Evolutionary conservation across 371 early-diverging fungal species (phyloP).

Genomic region (Saksenaea vasiformis): DNA sequence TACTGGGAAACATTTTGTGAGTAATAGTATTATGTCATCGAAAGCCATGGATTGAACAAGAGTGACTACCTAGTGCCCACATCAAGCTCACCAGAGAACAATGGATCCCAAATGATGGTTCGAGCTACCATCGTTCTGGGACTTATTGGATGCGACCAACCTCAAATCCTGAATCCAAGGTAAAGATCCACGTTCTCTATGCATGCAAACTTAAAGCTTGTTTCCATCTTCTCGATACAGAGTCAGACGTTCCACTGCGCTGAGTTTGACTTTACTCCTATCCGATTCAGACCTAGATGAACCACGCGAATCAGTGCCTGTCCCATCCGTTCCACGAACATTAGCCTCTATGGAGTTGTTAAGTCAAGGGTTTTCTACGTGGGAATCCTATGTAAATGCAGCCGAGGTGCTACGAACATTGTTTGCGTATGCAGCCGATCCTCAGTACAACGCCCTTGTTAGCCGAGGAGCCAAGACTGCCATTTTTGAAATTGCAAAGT

Average conservation of each 20-base stretch:
- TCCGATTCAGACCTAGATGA: conserved; percentile 48
- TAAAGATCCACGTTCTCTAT: conserved; percentile 14
- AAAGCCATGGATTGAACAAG: neutral
- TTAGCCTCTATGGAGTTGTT: conserved; percentile 75
- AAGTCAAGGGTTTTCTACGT: conserved; percentile 74
- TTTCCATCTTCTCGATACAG: conserved; percentile 16
- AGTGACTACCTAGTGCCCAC: conserved; percentile 56
- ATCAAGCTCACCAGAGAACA: conserved; percentile 41
- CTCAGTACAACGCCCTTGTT: conserved; percentile 31
- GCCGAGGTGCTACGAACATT: conserved; percentile 69
- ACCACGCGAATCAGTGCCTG: conserved; percentile 40
- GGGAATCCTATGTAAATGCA: conserved; percentile 81
- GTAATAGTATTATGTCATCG: conserved; percentile 8
- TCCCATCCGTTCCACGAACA: conserved; percentile 58
- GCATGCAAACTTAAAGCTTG: neutral
- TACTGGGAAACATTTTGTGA: conserved; percentile 69
- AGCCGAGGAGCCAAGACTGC: conserved; percentile 69
- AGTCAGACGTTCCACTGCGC: conserved; percentile 54
- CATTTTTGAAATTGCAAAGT: conserved; percentile 71
- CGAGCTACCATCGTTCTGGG: conserved; percentile 77
- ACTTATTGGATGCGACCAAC: conserved; percentile 67
- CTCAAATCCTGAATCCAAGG: conserved; percentile 50
- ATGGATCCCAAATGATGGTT: conserved; percentile 64
- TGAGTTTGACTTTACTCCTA: conserved; percentile 60
- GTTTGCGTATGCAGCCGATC: conserved; percentile 57